Conservation (phyloP, 768 basidiomycete species). For the Asterophora parasitica region DNA sequence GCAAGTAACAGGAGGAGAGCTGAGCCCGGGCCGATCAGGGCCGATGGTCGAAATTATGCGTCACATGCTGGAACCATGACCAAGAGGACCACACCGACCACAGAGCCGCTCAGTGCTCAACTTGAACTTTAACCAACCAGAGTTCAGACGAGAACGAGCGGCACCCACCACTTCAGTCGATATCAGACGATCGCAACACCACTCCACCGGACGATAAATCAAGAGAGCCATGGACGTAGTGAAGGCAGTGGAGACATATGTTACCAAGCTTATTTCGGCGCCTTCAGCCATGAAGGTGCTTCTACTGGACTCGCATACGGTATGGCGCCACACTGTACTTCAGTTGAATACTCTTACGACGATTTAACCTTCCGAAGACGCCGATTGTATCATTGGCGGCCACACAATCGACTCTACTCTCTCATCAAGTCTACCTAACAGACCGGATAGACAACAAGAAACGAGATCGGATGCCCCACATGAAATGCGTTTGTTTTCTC, state of each 20-base stretch:
- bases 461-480: slow-evolving; percentile 89
- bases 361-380: slow-evolving; percentile 48
- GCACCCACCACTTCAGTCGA: too few species aligned
- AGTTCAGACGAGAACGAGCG: too few species aligned
- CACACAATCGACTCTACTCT: slow-evolving; percentile 88
- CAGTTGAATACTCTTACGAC: not conserved
- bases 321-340: slow-evolving; percentile 30
- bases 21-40: too few species aligned
- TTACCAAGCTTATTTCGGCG: slow-evolving; percentile 81
- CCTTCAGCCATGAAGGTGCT: slow-evolving; percentile 94
- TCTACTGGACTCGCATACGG: slow-evolving; percentile 91
- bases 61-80: too few species aligned
- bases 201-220: not conserved
- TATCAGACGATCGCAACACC: too few species aligned
- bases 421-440: slow-evolving; percentile 96
- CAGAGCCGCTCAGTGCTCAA: too few species aligned
- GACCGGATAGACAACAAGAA: slow-evolving; percentile 95
- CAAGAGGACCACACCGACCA: too few species aligned
- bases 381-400: slow-evolving; percentile 93
- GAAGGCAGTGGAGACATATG: slow-evolving; percentile 92
- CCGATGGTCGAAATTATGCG: too few species aligned
- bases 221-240: slow-evolving; percentile 78
- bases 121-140: too few species aligned
- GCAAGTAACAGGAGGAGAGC: too few species aligned
- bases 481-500: slow-evolving; percentile 96